Base-by-base conservation (phyloP, 495 filamentous ascomycete species). In the Eremomyces bilateralis region DNA sequence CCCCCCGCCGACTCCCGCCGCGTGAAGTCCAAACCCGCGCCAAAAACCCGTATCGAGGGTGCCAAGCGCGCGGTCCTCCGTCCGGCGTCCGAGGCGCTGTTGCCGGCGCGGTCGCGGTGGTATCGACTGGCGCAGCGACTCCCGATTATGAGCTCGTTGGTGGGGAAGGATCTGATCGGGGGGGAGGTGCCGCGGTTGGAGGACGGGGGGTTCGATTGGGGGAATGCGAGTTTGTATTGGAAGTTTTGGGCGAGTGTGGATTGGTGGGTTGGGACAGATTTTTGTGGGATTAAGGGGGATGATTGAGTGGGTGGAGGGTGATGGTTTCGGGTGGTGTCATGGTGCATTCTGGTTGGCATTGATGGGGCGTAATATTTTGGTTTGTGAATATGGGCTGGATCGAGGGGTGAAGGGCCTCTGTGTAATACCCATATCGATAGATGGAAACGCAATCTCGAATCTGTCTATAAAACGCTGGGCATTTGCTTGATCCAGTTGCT, bases 121-220 rank as follows among this genome's bases (percentile, higher is more conserved):
- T 46, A 50, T 36, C 43, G 43, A 15, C 48, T 43, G 12, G 29
- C 52, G 13, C 34, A 34, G 6, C 34, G 17, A 4, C 35, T 40
- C 29, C 51, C 51, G 10, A 16, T 52, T 1, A 28, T 54, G 17
- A 43, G 47, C 0, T 34, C 40, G 42, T n/a, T n/a, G n/a, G n/a
- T n/a, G n/a, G 73, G 67, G 3, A 69, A 75, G 19, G 76, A 80
- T 39, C 69, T 88, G 37, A 84, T 90, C 36, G 82, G 81, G 3
- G 71, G 71, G 41, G 66, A 71, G 34, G 71, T 84, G 15, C 77
- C 79, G 25, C 63, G 78, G 28, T 70, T 61, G 21, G 80, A 83
- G n/a, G 58, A 70, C 31, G 81, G 80, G n/a, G 65, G 67, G 1
- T 83, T 90, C 40, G 81, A 92, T 44, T 75, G 67, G 53, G 64